Evolutionary conservation across 164 flowering plant species (phyloP).

Genomic region (Amborella trichopoda): DNA sequence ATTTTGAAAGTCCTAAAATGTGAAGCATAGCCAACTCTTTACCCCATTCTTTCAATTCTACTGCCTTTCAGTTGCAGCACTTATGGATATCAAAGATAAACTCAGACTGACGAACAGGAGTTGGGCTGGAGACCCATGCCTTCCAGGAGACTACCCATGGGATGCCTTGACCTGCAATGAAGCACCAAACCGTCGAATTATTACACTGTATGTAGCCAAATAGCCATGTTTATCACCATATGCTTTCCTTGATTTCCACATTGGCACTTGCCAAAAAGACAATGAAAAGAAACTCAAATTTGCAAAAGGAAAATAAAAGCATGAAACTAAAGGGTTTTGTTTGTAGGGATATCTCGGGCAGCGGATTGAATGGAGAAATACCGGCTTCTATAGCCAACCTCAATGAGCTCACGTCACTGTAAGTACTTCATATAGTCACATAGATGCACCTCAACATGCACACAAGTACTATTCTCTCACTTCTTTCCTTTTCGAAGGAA

Average conservation of each 20-base stretch:
- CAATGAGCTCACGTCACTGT: conserved; percentile 19
- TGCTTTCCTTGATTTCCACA: no score
- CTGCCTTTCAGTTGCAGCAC: conserved; percentile 32
- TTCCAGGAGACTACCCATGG: conserved; percentile 26
- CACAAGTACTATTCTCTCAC: no score
- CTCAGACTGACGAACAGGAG: conserved; percentile 18
- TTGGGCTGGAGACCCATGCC: conserved; percentile 56
- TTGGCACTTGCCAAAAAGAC: no score
- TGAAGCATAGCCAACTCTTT: no score
- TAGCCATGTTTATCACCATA: neutral
- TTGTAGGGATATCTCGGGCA: conserved; percentile 29
- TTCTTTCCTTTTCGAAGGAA: no score
- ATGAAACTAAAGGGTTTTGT: no score
- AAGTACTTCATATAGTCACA: no score
- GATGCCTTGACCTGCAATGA: conserved; percentile 28
- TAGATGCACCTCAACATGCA: no score
- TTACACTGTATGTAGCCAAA: conserved; percentile 25
- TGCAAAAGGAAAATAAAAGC: no score
- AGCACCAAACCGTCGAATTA: conserved; percentile 10
- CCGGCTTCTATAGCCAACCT: conserved; percentile 18
- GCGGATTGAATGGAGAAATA: conserved; percentile 28
- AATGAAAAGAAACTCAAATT: no score
- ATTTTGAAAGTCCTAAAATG: no score
- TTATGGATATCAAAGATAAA: conserved; percentile 17
- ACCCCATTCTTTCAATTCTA: no score